Evolutionary conservation across 2,329 filamentous ascomycete genomes (phyloP).

Genomic region (Meredithiella fracta): DNA sequence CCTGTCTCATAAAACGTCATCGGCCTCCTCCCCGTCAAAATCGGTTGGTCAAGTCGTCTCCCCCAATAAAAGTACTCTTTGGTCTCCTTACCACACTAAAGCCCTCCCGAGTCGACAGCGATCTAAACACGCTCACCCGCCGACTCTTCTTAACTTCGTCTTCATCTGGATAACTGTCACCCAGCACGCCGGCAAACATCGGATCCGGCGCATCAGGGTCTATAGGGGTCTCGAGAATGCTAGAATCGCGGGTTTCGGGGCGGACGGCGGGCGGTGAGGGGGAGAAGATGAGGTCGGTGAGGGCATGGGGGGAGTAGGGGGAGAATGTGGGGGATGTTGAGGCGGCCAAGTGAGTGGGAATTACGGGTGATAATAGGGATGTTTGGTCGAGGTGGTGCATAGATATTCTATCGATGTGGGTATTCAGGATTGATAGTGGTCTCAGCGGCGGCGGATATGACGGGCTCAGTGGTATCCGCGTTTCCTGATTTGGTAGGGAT

Average conservation of each 20-base stretch:
- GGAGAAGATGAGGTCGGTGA: conserved; percentile 5
- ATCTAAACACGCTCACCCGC: conserved; percentile 10
- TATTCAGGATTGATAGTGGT: not conserved
- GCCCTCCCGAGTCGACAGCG: conserved; percentile 8
- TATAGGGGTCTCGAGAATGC: not conserved
- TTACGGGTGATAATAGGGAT: not conserved
- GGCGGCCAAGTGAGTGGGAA: not conserved
- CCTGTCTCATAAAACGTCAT: conserved; percentile 5
- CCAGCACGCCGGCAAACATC: conserved; percentile 13
- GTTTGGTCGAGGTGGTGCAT: not conserved
- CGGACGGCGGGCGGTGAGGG: not conserved
- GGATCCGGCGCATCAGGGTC: conserved; percentile 5
- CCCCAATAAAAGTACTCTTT: conserved; percentile 10
- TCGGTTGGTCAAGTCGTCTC: not conserved
- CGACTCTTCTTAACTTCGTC: conserved; percentile 8
- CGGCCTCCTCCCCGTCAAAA: conserved; percentile 2
- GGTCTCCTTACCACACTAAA: conserved; percentile 1
- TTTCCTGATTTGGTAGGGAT: not conserved
- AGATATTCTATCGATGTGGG: not conserved
- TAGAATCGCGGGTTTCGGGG: conserved; percentile 4
- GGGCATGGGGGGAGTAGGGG: not conserved
- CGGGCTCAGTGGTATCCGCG: not conserved
- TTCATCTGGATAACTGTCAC: conserved; percentile 6
- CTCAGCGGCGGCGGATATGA: not conserved
- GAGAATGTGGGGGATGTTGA: not conserved